Conservation (phyloP, 2,329 filamentous ascomycete species). For the Diaporthe sp. region DNA sequence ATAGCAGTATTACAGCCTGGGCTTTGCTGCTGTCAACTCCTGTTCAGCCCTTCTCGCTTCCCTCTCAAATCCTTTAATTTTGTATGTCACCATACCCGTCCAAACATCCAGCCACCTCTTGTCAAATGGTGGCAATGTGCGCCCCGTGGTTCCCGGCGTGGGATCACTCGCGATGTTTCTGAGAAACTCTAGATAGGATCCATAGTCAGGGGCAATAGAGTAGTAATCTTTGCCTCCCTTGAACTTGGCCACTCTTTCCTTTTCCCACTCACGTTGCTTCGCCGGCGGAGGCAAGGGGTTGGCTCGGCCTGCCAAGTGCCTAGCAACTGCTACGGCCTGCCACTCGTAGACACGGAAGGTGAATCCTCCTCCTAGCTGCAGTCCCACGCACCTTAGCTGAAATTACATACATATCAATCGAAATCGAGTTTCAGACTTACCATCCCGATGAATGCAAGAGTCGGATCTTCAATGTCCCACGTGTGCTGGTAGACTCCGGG, state of each 20-base stretch:
- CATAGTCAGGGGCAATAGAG: conserved; percentile 47
- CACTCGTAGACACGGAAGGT: conserved; percentile 52
- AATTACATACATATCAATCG: background rate
- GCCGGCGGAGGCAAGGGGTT: background rate
- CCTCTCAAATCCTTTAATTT: conserved; percentile 43
- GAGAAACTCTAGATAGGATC: conserved; percentile 52
- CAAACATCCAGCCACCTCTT: conserved; percentile 49
- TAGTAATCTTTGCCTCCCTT: conserved; percentile 48
- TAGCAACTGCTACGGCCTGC: conserved; percentile 50
- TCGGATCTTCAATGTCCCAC: conserved; percentile 48
- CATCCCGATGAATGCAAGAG: conserved; percentile 48
- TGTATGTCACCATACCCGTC: conserved; percentile 43
- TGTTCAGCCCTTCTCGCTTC: conserved; percentile 43
- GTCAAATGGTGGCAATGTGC: conserved; percentile 54
- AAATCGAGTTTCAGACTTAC: conserved; percentile 37
- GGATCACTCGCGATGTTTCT: conserved; percentile 54
- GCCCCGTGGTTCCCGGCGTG: conserved; percentile 47
- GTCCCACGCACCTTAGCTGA: background rate
- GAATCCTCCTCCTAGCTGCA: conserved; percentile 47
- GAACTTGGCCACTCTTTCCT: conserved; percentile 41
- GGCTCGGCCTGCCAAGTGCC: conserved; percentile 46
- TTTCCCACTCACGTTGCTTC: conserved; percentile 43
- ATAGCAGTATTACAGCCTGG: conserved; percentile 36
- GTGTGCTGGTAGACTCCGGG: conserved; percentile 50
- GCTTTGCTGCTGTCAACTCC: conserved; percentile 35